Base-by-base conservation (phyloP, 306 rosid species). In the Hippophae gyantsensis region DNA sequence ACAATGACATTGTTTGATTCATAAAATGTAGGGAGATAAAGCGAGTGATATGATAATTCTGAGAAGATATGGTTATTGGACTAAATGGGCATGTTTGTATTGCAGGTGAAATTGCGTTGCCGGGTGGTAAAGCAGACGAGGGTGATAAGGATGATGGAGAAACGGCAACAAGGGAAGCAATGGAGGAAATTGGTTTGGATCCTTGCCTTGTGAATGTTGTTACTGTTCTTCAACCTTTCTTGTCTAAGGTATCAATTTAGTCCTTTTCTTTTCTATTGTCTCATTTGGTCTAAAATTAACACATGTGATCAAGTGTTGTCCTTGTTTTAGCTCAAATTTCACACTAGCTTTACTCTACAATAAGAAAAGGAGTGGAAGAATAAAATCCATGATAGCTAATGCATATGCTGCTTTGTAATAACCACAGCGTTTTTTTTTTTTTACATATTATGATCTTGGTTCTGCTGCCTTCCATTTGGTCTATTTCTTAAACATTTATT, bases 101-200 rank as follows among this genome's bases (percentile, higher is more conserved):
- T 75, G 68, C 85, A 92, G 98, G 96, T 67, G 98, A 92, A 72
- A 81, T 92, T 66, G 71, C 98, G 11, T 81, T 92, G 83, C 98
- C 98, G 0, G 98, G 98, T 65, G 98, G 98, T 70, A 92, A 92
- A 68, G 81, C 76, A 11, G 96, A 92, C 50, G 95, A 87, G 68
- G 95, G 95, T 48, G 96, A 92, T 66, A 81, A 74, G 79, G 89
- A 85, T 73, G 98, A 92, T 52, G 89, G 69, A 41, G 95, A 84
- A 45, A 87, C 98, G 10, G 98, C 98, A 6, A 83, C 78, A 46
- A 85, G 98, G 65, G 98, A 92, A 74, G 98, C 98, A 13, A 47
- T 60, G 18, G 98, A 92, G 78, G 98, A 92, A 67, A 92, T 92
- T 75, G 96, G 95, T 48, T 69, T 92, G 81, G 95, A 83, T 72